These are phyloP conservation scores for Stylonectria norvegica DNA, from an alignment of 2,329 filamentous ascomycete species.

Conservation along the genomic window DNA sequence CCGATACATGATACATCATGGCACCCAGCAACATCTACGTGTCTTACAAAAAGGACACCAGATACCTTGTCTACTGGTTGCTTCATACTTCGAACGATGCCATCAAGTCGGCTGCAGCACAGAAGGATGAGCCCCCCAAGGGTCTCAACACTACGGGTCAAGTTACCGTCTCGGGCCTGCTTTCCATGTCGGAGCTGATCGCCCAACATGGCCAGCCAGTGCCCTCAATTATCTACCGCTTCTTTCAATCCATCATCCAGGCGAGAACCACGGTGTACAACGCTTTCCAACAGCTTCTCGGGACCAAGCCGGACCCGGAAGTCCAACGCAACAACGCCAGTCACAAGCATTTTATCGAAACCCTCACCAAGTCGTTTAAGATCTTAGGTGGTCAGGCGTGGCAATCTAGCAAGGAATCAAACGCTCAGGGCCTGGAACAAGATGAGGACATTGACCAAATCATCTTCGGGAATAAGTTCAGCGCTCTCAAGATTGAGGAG, in stretches of 20 bases:
- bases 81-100: slow-evolving; percentile 37
- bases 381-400: slow-evolving; percentile 33
- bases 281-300: slow-evolving; percentile 32
- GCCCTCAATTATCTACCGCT: slow-evolving; percentile 31
- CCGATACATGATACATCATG: no score
- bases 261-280: slow-evolving; percentile 29
- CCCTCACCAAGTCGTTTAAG: slow-evolving; percentile 35
- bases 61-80: slow-evolving; percentile 37
- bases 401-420: slow-evolving; percentile 11
- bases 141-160: slow-evolving; percentile 37
- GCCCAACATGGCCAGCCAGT: slow-evolving; percentile 31
- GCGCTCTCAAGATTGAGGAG: slow-evolving; percentile 4
- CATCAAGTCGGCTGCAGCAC: slow-evolving; percentile 21
- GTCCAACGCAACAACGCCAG: slow-evolving; percentile 36
- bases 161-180: slow-evolving; percentile 34
- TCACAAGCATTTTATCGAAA: slow-evolving; percentile 43
- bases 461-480: slow-evolving; percentile 14
- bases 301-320: slow-evolving; percentile 32
- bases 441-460: slow-evolving; percentile 19
- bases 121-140: slow-evolving; percentile 10
- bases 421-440: slow-evolving; percentile 20
- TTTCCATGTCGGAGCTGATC: slow-evolving; percentile 40
- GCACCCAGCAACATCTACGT: no score
- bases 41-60: slow-evolving; percentile 40
- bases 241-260: slow-evolving; percentile 39